Conservation (phyloP, 2,329 filamentous ascomycete species). For the Xylaria sp. region DNA sequence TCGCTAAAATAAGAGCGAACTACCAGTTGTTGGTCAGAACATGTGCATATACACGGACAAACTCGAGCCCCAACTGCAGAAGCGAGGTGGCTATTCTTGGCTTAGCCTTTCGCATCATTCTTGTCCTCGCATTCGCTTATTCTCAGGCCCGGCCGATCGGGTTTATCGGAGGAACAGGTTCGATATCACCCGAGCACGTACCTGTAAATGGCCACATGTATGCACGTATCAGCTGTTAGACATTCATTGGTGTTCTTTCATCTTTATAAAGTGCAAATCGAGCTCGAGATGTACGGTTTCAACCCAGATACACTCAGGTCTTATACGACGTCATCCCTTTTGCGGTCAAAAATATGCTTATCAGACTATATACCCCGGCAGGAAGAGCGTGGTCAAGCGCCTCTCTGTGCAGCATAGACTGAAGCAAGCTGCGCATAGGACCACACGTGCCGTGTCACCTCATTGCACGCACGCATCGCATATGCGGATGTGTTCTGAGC, state of each 20-base stretch:
- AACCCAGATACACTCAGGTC: not conserved
- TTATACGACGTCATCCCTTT: not conserved
- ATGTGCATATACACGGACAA: not conserved
- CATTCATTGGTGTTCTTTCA: not conserved
- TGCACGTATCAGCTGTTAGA: not conserved
- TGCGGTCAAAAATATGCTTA: not conserved
- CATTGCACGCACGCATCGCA: not conserved
- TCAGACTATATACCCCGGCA: not conserved
- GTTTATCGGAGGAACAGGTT: not conserved
- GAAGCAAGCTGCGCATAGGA: not conserved
- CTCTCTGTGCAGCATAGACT: not conserved
- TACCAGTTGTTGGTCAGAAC: not conserved
- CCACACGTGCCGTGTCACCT: not conserved
- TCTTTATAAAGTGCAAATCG: too few relatives aligned
- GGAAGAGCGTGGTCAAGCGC: not conserved
- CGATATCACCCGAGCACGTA: not conserved
- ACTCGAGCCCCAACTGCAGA: not conserved
- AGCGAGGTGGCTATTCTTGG: slow-evolving; percentile 2
- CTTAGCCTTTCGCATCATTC: not conserved
- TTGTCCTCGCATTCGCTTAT: slow-evolving; percentile 26
- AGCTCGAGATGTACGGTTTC: not conserved
- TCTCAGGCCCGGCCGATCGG: not conserved
- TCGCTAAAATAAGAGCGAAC: not conserved
- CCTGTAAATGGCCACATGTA: not conserved
- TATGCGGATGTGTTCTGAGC: too few relatives aligned